These are phyloP conservation scores for Backusella circina DNA, from an alignment of 192 early-diverging fungal species.

Conservation along the genomic window DNA sequence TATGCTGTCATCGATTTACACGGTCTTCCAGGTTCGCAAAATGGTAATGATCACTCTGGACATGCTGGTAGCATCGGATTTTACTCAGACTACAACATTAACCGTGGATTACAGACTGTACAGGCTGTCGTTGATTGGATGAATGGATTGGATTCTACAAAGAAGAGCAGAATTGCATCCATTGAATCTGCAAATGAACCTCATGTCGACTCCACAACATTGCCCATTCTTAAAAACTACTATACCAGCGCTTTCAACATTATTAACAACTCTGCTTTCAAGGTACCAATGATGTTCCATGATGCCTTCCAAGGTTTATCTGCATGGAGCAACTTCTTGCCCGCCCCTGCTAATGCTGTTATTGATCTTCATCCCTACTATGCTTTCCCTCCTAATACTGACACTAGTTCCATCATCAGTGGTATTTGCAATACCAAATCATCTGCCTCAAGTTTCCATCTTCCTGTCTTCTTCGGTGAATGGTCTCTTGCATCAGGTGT, in stretches of 20 bases:
- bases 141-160: conserved; percentile 20
- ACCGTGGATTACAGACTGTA: conserved; percentile 18
- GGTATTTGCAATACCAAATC: conserved; percentile 3
- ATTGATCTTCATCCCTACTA: conserved; percentile 32
- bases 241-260: conserved; percentile 38
- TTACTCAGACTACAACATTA: conserved; percentile 17
- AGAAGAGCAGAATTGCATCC: conserved; percentile 15
- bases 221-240: conserved; percentile 31
- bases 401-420: conserved; percentile 8
- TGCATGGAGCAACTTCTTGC: conserved; percentile 35
- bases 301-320: conserved; percentile 38
- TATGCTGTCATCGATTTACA: conserved; percentile 57
- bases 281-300: conserved; percentile 40
- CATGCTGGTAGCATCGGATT: conserved; percentile 35
- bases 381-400: conserved; percentile 11
- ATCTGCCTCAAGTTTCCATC: conserved; percentile 11
- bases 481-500: conserved; percentile 24
- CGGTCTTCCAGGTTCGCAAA: conserved; percentile 56
- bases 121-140: conserved; percentile 41
- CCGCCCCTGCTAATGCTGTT: conserved; percentile 29
- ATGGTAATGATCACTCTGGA: conserved; percentile 58
- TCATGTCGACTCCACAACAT: conserved; percentile 8
- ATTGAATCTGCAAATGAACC: conserved; percentile 43
- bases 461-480: conserved; percentile 28
- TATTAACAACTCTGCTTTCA: conserved; percentile 26